These are phyloP conservation scores for Periconia sp. DNA, from an alignment of 2,329 filamentous ascomycete species.

Conservation along the genomic window DNA sequence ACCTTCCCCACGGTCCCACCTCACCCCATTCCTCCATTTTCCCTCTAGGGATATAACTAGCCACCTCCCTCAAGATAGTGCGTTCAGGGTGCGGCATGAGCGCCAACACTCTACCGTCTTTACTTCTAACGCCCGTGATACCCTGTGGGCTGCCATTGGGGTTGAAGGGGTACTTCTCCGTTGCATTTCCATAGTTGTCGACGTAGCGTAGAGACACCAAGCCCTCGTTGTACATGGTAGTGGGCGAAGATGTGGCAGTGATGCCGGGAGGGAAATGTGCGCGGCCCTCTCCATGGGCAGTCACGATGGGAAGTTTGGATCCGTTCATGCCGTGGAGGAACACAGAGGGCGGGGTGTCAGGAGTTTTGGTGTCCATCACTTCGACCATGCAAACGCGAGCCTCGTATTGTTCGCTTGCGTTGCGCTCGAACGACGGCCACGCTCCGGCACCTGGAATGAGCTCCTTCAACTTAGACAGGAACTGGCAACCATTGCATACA, in stretches of 20 bases:
- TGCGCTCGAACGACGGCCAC: slow-evolving; percentile 88
- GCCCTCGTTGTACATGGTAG: slow-evolving; percentile 62
- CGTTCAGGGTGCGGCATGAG: slow-evolving; percentile 95
- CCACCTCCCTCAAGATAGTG: slow-evolving; percentile 78
- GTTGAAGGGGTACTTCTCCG: slow-evolving; percentile 86
- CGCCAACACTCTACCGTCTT: slow-evolving; percentile 78
- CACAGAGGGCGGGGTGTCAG: slow-evolving; percentile 59
- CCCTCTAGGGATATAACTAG: slow-evolving; percentile 71
- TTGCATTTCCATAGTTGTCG: slow-evolving; percentile 75
- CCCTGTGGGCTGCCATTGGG: slow-evolving; percentile 82
- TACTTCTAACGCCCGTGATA: slow-evolving; percentile 76
- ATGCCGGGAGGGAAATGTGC: slow-evolving; percentile 55
- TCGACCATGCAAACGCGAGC: slow-evolving; percentile 84
- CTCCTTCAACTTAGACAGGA: slow-evolving; percentile 79
- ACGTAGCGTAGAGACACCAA: slow-evolving; percentile 81
- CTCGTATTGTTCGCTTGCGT: slow-evolving; percentile 87
- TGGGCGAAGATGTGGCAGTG: slow-evolving; percentile 46
- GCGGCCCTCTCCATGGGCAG: slow-evolving; percentile 88
- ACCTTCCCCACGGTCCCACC: slow-evolving; percentile 79
- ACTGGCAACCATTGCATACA: slow-evolving; percentile 97
- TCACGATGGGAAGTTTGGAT: slow-evolving; percentile 78
- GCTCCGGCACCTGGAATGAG: slow-evolving; percentile 79
- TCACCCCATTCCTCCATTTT: slow-evolving; percentile 70
- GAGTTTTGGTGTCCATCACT: slow-evolving; percentile 61
- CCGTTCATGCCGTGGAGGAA: slow-evolving; percentile 90